These are phyloP conservation scores for Copromyces sp. DNA, from an alignment of 495 filamentous ascomycete genomes.

Conservation along the genomic window DNA sequence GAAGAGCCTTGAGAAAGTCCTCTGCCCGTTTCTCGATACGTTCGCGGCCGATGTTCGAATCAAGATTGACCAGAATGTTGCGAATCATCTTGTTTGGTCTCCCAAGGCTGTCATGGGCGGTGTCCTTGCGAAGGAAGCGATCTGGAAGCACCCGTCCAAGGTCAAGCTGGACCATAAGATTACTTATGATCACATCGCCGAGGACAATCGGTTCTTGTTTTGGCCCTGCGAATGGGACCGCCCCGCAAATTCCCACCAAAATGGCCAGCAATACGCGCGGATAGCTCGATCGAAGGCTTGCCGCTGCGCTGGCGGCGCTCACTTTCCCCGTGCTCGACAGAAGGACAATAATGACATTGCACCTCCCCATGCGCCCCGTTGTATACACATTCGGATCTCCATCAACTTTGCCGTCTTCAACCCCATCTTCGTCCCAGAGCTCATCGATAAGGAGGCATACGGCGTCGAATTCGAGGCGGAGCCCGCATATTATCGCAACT, in stretches of 20 bases:
- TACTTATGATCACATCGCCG: conserved; percentile 38
- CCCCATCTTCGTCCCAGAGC: background rate
- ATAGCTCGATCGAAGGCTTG: conserved; percentile 24
- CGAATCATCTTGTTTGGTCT: conserved; percentile 24
- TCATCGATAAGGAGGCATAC: no score
- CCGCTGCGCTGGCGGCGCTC: conserved; percentile 20
- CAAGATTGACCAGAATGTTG: conserved; percentile 14
- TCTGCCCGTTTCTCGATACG: conserved; percentile 8
- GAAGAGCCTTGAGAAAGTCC: conserved; percentile 7
- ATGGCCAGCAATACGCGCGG: conserved; percentile 12
- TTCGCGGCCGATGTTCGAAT: conserved; percentile 7
- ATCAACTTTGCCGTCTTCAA: conserved; percentile 12
- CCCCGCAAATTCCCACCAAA: conserved; percentile 29
- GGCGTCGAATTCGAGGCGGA: no score
- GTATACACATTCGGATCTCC: conserved; percentile 28
- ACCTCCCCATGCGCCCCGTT: conserved; percentile 25
- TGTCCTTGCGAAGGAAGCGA: conserved; percentile 21
- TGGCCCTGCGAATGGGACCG: conserved; percentile 9
- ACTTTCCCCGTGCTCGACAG: conserved; percentile 28
- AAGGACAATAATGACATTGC: conserved; percentile 28
- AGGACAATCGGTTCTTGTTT: conserved; percentile 21
- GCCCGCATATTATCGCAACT: no score
- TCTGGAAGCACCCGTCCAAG: conserved; percentile 26
- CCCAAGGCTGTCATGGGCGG: conserved; percentile 19
- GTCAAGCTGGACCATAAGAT: conserved; percentile 26